Evolutionary conservation across 2,329 filamentous ascomycete species (phyloP).

Genomic region (Pyricularia grisea): DNA sequence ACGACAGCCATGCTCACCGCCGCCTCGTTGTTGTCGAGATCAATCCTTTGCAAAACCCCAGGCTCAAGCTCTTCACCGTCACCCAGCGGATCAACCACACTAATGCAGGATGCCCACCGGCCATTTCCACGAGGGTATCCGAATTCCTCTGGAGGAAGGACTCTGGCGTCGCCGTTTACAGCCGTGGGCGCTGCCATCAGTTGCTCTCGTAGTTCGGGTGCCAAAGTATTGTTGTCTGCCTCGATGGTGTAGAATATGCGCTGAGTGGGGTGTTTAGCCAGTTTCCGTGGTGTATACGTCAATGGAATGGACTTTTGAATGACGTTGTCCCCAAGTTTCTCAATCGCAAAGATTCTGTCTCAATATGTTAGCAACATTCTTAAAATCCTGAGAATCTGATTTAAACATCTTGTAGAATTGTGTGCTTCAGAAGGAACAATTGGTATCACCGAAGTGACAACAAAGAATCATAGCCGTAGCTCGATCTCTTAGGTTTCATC

Average conservation of each 20-base stretch:
- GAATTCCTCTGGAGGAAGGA: constrained; percentile 72
- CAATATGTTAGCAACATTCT: constrained; percentile 20
- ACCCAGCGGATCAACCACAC: constrained; percentile 73
- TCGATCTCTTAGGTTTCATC: constrained; percentile 58
- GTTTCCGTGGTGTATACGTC: constrained; percentile 80
- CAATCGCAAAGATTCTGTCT: constrained; percentile 76
- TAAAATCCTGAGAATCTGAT: neutral
- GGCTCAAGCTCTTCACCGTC: constrained; percentile 41
- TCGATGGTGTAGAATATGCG: constrained; percentile 92
- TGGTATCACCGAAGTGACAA: constrained; percentile 55
- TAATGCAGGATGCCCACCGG: constrained; percentile 94
- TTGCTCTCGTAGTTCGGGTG: constrained; percentile 65
- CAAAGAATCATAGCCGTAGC: constrained; percentile 45
- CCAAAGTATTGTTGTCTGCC: constrained; percentile 84
- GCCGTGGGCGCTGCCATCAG: constrained; percentile 63
- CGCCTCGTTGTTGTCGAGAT: constrained; percentile 83
- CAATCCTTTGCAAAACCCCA: constrained; percentile 63
- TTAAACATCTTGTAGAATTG: constrained; percentile 10
- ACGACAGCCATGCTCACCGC: constrained; percentile 80
- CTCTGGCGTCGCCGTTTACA: constrained; percentile 61
- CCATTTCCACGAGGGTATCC: constrained; percentile 76
- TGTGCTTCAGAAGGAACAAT: constrained; percentile 93
- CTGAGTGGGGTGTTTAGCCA: constrained; percentile 79
- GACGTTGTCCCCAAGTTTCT: constrained; percentile 76
- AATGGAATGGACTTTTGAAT: constrained; percentile 80